Conservation (phyloP, 2,329 filamentous ascomycete species). For the Exophiala xenobiotica region DNA sequence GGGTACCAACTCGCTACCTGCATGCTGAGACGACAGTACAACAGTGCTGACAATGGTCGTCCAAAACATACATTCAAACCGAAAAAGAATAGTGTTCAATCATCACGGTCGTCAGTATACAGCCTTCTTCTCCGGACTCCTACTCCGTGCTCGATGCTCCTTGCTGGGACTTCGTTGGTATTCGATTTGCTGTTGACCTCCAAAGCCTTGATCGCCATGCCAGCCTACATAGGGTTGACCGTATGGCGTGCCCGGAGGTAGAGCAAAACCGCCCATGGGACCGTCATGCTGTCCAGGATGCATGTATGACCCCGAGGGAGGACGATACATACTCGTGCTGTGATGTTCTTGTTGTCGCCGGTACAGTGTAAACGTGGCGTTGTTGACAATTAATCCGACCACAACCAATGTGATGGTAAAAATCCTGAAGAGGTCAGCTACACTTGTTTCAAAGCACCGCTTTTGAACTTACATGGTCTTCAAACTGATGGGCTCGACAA, state of each 20-base stretch:
- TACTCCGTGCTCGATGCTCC: slow-evolving; percentile 24
- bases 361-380: slow-evolving; percentile 30
- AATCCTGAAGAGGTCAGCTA: slow-evolving; percentile 26
- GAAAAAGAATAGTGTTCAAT: not conserved
- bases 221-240: slow-evolving; percentile 26
- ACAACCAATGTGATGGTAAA: slow-evolving; percentile 28
- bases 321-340: slow-evolving; percentile 17
- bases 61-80: too few species aligned
- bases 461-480: slow-evolving; percentile 66
- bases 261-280: slow-evolving; percentile 19
- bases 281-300: slow-evolving; percentile 17
- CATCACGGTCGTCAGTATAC: not conserved
- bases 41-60: too few species aligned
- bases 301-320: slow-evolving; percentile 25
- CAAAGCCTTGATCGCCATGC: slow-evolving; percentile 16
- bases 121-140: slow-evolving; percentile 31
- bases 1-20: too few species aligned
- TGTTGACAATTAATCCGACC: slow-evolving; percentile 28
- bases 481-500: slow-evolving; percentile 84
- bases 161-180: slow-evolving; percentile 31
- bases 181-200: slow-evolving; percentile 25
- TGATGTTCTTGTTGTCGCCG: slow-evolving; percentile 28
- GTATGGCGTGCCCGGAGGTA: slow-evolving; percentile 21
- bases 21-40: too few species aligned
- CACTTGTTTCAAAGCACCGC: slow-evolving; percentile 8